These are phyloP conservation scores for Aegilops sharonensis DNA, from an alignment of 176 grass and related monocot species.

Conservation along the genomic window DNA sequence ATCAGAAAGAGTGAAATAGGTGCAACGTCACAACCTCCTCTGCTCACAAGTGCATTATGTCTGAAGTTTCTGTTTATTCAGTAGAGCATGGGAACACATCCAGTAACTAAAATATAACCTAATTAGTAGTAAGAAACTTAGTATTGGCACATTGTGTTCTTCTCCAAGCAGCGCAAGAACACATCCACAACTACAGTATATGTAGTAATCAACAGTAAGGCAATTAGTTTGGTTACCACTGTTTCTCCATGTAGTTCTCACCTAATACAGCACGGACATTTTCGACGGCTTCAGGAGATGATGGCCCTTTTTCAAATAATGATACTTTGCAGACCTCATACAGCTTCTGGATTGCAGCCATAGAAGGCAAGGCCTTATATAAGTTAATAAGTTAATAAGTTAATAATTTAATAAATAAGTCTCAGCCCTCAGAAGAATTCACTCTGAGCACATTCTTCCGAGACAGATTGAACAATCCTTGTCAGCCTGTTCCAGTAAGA, in stretches of 20 bases:
- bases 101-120: not conserved
- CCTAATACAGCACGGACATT: conserved; percentile 49
- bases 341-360: conserved; percentile 62
- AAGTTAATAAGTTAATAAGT: conserved; percentile 41
- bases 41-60: not conserved
- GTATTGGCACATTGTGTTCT: not conserved
- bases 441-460: not conserved
- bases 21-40: not conserved
- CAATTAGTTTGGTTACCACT: not conserved
- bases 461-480: not conserved
- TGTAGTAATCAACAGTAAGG: not conserved
- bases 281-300: conserved; percentile 54
- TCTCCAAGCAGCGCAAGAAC: not conserved
- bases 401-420: conserved; percentile 18
- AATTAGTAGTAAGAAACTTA: not conserved
- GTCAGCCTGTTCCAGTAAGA: conserved; percentile 14
- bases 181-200: not conserved
- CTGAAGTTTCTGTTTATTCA: not conserved
- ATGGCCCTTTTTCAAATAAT: conserved; percentile 47
- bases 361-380: conserved; percentile 28
- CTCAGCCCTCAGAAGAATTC: not conserved
- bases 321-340: conserved; percentile 61
- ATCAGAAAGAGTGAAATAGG: not conserved
- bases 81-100: not conserved
- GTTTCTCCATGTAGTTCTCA: not conserved